phyloP scores from a whole-genome alignment of 345 rosid genomes.

The Ceriops decandra region DNA sequence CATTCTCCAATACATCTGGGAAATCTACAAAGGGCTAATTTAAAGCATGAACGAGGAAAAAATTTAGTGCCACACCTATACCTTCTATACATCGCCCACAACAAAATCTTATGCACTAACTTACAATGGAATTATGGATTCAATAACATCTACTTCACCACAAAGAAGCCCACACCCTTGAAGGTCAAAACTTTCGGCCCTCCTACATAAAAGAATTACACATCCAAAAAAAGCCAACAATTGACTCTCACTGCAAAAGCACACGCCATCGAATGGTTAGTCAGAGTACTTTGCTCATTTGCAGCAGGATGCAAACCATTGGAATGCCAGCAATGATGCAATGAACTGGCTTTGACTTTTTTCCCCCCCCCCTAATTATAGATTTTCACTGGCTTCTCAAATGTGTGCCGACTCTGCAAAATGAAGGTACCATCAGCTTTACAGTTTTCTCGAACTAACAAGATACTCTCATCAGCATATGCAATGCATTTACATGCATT shows the following conservation, averaged over 20 bases:
- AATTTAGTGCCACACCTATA: constrained; percentile 29
- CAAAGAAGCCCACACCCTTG: constrained; percentile 16
- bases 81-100: constrained; percentile 41
- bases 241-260: not conserved
- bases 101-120: constrained; percentile 44
- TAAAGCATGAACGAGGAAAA: constrained; percentile 5
- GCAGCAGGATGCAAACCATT: not conserved
- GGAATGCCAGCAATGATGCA: not conserved
- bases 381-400: constrained; percentile 34
- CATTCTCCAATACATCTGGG: not conserved
- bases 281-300: constrained; percentile 1
- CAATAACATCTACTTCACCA: constrained; percentile 19
- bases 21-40: not conserved
- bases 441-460: not conserved
- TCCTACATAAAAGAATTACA: constrained; percentile 24
- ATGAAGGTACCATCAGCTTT: not conserved
- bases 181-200: constrained; percentile 18
- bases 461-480: not conserved
- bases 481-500: not conserved
- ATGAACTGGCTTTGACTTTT: not conserved
- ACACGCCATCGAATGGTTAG: not conserved
- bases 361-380: constrained; percentile 14
- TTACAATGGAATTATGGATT: constrained; percentile 26
- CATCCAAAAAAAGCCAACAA: constrained; percentile 14
- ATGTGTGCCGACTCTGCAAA: constrained; percentile 28